These are phyloP conservation scores for Penicillium fimorum DNA, from an alignment of 495 filamentous ascomycete genomes.

Conservation along the genomic window DNA sequence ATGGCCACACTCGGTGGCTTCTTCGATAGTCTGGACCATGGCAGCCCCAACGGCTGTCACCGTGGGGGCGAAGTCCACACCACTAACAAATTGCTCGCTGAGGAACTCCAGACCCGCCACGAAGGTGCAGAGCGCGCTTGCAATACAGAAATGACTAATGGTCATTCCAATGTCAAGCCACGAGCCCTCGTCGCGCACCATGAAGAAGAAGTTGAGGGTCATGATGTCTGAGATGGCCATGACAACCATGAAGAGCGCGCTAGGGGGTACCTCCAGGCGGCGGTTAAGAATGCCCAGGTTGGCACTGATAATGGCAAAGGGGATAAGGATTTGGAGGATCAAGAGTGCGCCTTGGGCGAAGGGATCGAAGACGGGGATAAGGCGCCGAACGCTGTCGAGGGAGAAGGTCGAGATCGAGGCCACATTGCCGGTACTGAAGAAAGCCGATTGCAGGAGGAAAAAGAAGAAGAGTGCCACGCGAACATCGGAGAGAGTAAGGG, in stretches of 20 bases:
- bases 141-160: constrained; percentile 92
- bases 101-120: constrained; percentile 84
- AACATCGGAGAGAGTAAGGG: constrained; percentile 74
- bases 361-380: constrained; percentile 93
- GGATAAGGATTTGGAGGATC: constrained; percentile 86
- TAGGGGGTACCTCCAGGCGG: constrained; percentile 73
- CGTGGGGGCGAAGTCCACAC: constrained; percentile 64
- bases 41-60: constrained; percentile 14
- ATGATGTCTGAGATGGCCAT: constrained; percentile 91
- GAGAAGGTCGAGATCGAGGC: constrained; percentile 94
- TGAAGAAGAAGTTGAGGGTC: constrained; percentile 96
- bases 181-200: constrained; percentile 90
- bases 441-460: constrained; percentile 88
- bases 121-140: constrained; percentile 84
- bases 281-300: constrained; percentile 94
- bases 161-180: constrained; percentile 98
- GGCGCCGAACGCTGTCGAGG: constrained; percentile 82
- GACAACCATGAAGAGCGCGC: constrained; percentile 88
- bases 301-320: constrained; percentile 89
- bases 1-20: constrained; percentile 22
- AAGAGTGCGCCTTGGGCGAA: constrained; percentile 89
- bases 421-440: constrained; percentile 97
- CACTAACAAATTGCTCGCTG: constrained; percentile 78
- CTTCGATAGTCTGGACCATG: constrained; percentile 18
- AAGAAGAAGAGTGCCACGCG: constrained; percentile 93